A percentile compares a stretch with the other conserved stretches of the same genome.
Evolutionary conservation across 768 basidiomycete genomes (phyloP).

Genomic region (Rhodotorula sphaerocarpa): DNA sequence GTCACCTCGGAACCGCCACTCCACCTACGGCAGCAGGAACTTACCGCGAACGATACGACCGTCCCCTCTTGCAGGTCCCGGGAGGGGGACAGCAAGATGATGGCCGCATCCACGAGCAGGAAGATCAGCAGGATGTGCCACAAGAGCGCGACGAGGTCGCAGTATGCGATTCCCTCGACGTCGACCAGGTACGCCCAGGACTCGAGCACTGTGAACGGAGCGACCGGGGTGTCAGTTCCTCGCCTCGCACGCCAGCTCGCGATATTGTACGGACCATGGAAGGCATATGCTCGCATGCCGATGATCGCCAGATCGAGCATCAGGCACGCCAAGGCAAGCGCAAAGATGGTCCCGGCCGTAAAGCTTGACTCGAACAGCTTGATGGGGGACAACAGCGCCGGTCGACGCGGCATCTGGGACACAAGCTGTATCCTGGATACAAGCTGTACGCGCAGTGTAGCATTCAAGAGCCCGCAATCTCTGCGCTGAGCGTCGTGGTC

Average conservation of each 20-base stretch:
- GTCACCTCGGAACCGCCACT: no score
- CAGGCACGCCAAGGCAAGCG: background rate
- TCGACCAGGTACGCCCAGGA: background rate
- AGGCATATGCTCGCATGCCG: background rate
- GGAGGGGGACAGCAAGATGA: conserved; percentile 5
- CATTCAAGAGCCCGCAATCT: no score
- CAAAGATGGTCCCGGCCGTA: conserved; percentile 10
- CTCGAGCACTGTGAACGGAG: background rate
- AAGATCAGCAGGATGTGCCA: conserved; percentile 4
- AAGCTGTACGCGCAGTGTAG: no score
- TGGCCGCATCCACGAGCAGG: conserved; percentile 17
- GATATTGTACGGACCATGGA: no score
- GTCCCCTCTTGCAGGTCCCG: conserved; percentile 24
- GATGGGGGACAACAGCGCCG: no score
- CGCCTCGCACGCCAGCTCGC: no score
- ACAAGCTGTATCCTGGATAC: conserved; percentile 1
- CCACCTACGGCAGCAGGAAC: background rate
- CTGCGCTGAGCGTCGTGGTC: no score
- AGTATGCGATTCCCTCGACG: background rate
- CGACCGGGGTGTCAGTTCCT: no score
- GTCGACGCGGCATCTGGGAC: no score
- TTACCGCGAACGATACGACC: conserved; percentile 8
- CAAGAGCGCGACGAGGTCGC: background rate
- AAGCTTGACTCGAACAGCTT: background rate
- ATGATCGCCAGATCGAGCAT: background rate